These are phyloP conservation scores for Cephaloascus fragrans DNA, from an alignment of 805 yeast genomes.

Conservation along the genomic window DNA sequence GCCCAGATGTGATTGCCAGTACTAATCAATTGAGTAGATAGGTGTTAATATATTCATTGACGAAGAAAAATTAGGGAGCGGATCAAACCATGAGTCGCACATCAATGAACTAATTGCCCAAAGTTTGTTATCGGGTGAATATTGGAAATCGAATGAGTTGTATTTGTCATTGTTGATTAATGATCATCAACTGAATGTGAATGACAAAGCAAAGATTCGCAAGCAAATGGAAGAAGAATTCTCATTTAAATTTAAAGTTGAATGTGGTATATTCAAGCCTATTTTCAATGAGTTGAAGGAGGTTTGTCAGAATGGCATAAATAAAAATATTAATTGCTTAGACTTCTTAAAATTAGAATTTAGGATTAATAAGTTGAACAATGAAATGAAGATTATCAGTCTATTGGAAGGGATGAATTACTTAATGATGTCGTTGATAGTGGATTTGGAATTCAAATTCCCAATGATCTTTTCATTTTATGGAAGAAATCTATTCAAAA, in stretches of 20 bases:
- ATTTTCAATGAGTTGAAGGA: background rate
- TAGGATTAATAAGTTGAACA: background rate
- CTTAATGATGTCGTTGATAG: constrained; percentile 9
- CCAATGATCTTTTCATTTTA: constrained; percentile 16
- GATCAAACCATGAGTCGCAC: background rate
- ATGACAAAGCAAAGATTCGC: too few species aligned
- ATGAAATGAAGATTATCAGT: background rate
- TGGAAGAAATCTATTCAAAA: constrained; percentile 11
- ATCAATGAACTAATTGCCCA: background rate
- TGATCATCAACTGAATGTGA: too few species aligned
- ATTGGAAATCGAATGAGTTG: background rate
- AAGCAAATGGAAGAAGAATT: background rate
- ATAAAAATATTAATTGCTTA: too few species aligned
- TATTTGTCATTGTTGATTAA: background rate
- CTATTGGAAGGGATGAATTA: constrained; percentile 8
- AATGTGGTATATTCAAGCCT: background rate
- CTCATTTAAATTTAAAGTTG: background rate
- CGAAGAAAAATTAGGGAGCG: background rate
- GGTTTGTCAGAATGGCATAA: background rate
- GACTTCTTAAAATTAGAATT: background rate
- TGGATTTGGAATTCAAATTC: constrained; percentile 12
- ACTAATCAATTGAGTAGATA: too few species aligned
- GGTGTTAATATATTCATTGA: background rate
- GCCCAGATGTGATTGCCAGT: too few species aligned
- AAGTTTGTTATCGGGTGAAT: background rate